Conservation (phyloP, 805 yeast genomes). For the Candida andamanensis region DNA sequence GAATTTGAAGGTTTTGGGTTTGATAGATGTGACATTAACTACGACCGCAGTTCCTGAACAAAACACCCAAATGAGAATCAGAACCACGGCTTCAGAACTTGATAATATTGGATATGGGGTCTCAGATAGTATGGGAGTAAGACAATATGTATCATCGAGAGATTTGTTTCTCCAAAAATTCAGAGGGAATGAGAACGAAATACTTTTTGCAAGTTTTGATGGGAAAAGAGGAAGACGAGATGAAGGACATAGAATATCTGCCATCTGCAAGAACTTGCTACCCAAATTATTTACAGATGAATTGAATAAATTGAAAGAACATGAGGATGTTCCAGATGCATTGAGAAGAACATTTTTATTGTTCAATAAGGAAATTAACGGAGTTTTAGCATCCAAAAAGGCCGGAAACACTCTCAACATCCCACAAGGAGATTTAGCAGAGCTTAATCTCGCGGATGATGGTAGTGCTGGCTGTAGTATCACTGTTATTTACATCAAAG, state of each 20-base stretch:
- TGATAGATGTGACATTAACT: slow-evolving; percentile 93
- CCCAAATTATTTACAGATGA: slow-evolving; percentile 66
- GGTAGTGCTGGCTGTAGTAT: slow-evolving; percentile 79
- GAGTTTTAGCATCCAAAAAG: slow-evolving; percentile 42
- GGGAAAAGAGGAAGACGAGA: slow-evolving; percentile 60
- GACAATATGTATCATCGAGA: slow-evolving; percentile 61
- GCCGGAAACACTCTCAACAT: slow-evolving; percentile 26
- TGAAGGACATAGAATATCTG: slow-evolving; percentile 52
- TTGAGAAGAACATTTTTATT: slow-evolving; percentile 74
- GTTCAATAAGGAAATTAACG: slow-evolving; percentile 78
- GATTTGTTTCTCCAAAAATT: slow-evolving; percentile 86
- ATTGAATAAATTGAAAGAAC: slow-evolving; percentile 38
- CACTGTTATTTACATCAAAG: slow-evolving; percentile 74
- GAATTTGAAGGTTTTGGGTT: slow-evolving; percentile 67
- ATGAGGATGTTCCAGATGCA: slow-evolving; percentile 62
- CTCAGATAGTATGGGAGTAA: slow-evolving; percentile 75
- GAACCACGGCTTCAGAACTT: slow-evolving; percentile 81
- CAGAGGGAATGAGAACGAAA: slow-evolving; percentile 79
- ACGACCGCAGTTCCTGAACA: slow-evolving; percentile 89
- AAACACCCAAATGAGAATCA: slow-evolving; percentile 70
- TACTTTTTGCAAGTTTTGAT: slow-evolving; percentile 77
- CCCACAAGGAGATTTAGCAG: slow-evolving; percentile 27
- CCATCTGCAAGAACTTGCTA: slow-evolving; percentile 66
- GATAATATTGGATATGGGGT: slow-evolving; percentile 83
- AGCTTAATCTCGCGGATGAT: slow-evolving; percentile 58